Percentiles rank a stretch among this genome's conserved stretches.
Conservation (phyloP, 371 early-diverging fungal genomes). For the Catenaria anguillulae region DNA sequence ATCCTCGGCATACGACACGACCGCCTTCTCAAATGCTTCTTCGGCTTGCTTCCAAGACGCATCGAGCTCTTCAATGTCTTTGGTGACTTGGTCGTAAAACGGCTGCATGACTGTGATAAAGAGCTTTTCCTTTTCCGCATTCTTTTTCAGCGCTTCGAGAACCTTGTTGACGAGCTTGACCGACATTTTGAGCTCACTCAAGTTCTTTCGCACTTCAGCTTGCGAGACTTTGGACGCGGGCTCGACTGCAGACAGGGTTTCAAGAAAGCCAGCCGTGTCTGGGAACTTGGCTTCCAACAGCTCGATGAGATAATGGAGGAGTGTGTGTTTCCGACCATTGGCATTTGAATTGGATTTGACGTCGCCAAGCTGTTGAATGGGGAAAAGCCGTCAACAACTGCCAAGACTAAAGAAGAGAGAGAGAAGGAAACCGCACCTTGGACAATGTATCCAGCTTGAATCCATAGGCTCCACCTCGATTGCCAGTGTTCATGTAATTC, state of each 20-base stretch:
- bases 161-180: background rate
- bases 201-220: background rate
- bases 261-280: constrained; percentile 16
- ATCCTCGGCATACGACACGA: constrained; percentile 22
- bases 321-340: constrained; percentile 27
- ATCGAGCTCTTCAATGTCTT: constrained; percentile 15
- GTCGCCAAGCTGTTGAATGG: constrained; percentile 29
- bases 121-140: background rate
- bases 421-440: constrained; percentile 22
- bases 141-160: background rate
- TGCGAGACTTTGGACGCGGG: constrained; percentile 21
- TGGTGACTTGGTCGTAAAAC: constrained; percentile 18
- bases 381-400: too few relatives aligned
- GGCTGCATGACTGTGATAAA: constrained; percentile 15
- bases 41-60: constrained; percentile 21
- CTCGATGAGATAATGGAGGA: constrained; percentile 30
- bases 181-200: background rate
- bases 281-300: constrained; percentile 26
- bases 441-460: constrained; percentile 29
- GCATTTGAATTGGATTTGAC: constrained; percentile 21
- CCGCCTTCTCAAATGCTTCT: constrained; percentile 19
- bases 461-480: constrained; percentile 38
- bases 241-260: constrained; percentile 25
- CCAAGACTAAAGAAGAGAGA: too few relatives aligned
- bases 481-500: constrained; percentile 36